Conservation (phyloP, 164 flowering plant species). For the Stephania yunnanensis region DNA sequence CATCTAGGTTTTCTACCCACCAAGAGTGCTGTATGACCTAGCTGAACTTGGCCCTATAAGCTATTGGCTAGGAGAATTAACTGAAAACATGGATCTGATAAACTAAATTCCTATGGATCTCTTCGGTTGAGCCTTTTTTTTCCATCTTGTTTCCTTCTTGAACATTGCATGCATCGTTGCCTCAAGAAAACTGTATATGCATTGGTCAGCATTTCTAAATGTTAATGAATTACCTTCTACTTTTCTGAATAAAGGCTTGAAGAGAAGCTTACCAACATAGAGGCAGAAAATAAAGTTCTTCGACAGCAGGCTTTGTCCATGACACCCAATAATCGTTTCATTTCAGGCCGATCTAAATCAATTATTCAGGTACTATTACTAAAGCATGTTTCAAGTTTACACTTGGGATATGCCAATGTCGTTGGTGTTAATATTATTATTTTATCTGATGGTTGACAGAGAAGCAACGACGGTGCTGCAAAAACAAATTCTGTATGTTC, state of each 20-base stretch:
- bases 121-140: neutral
- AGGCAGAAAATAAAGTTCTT: constrained; percentile 93
- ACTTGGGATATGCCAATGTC: constrained; percentile 1
- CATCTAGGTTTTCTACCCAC: neutral
- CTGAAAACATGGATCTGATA: neutral
- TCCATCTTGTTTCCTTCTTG: neutral
- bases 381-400: neutral
- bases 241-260: constrained; percentile 56
- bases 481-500: constrained; percentile 51
- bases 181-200: neutral
- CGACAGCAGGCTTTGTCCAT: constrained; percentile 95
- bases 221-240: constrained; percentile 1
- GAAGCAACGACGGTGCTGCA: constrained; percentile 52
- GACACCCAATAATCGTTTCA: constrained; percentile 71
- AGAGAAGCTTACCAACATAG: constrained; percentile 81
- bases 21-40: too few relatives aligned
- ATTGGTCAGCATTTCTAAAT: neutral
- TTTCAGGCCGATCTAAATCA: constrained; percentile 79
- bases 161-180: neutral
- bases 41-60: too few relatives aligned
- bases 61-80: neutral
- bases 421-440: constrained; percentile 8
- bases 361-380: constrained; percentile 59
- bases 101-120: neutral
- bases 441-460: constrained; percentile 34